A percentile compares a stretch with the other conserved stretches of the same genome.
Conservation (phyloP, 768 basidiomycete species). For the Nidularia pulvinata region DNA sequence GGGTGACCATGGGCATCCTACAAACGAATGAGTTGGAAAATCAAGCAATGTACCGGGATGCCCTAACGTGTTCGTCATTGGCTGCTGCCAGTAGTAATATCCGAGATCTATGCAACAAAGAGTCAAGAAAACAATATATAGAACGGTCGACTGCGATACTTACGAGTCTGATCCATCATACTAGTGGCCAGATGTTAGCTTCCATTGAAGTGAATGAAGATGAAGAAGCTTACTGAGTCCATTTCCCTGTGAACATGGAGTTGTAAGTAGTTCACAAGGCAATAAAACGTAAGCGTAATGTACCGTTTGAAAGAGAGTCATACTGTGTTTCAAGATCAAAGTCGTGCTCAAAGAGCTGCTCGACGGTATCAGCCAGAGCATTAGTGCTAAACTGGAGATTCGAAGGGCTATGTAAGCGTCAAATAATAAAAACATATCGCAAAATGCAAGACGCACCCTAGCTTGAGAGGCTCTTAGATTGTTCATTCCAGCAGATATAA, state of each 20-base stretch:
- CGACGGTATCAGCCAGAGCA: conserved; percentile 50
- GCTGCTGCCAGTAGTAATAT: conserved; percentile 75
- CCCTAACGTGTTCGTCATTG: conserved; percentile 58
- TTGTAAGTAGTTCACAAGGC: neutral
- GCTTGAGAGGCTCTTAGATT: conserved; percentile 66
- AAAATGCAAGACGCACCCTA: conserved; percentile 22
- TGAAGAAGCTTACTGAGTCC: conserved; percentile 50
- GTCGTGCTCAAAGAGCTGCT: conserved; percentile 59
- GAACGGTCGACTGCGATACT: conserved; percentile 4
- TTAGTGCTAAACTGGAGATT: conserved; percentile 49
- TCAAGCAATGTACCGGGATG: neutral
- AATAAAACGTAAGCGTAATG: neutral
- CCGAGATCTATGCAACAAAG: conserved; percentile 36
- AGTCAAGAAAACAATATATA: neutral
- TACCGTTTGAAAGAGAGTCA: conserved; percentile 54
- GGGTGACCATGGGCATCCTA: conserved; percentile 53
- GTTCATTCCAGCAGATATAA: conserved; percentile 59
- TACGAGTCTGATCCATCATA: conserved; percentile 77
- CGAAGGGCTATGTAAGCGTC: too few species aligned
- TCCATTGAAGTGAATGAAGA: neutral
- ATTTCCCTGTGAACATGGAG: conserved; percentile 41
- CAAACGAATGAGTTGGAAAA: neutral
- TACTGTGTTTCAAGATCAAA: conserved; percentile 62
- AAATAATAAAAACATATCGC: too few species aligned
- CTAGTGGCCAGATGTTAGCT: conserved; percentile 13